Base-by-base conservation (phyloP, 1,284 basidiomycete genomes). In the Boletus sp. region DNA sequence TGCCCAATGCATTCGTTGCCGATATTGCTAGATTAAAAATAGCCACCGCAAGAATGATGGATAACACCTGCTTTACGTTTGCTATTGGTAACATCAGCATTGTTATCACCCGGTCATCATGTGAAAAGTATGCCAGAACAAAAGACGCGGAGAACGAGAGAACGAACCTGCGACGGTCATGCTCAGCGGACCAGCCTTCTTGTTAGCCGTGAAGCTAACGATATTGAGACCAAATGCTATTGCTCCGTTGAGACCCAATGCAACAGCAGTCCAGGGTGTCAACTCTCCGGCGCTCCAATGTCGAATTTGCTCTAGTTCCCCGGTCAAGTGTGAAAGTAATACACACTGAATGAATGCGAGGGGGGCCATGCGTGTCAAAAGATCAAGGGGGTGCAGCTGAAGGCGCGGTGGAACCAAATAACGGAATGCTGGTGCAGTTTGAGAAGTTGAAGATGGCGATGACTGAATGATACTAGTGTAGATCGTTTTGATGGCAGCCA, bases 1-100 rank as follows among this genome's bases (percentile, higher is more conserved):
- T 94, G 1, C 94, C 94, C 26, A 88, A 55, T 14, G 78, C 81
- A 62, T 96, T 96, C 50, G 77, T 77, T 22, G 76, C 71, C 1
- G 85, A 88, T 64, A 96, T 91, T 9, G 78, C 78, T 41, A 95
- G 69, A 62, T 93, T 72, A 69, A 96, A 96, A 27, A 95, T 76
- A 30, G 78, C 58, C 9, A 96, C 89, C 0, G 92, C 91, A 44
- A 87, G 80, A 3, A 93, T 73, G 54, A 96, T 85, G 2, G 93
- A 94, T 53, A 96, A 68, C n/a, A 93, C 94, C 65, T 96, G 94
- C 70, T 97, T 97, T 48, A 93, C 81, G 62, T 94, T 93, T 44
- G 84, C 90, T 88, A 37, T 47, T n/a, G 26, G 19, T 50, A 23
- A 32, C 17, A 23, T 49, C 39, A 57, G 48, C 5, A 52, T 20